These are phyloP conservation scores for Dentipellis fragilis DNA, from an alignment of 768 basidiomycete species.

Conservation along the genomic window DNA sequence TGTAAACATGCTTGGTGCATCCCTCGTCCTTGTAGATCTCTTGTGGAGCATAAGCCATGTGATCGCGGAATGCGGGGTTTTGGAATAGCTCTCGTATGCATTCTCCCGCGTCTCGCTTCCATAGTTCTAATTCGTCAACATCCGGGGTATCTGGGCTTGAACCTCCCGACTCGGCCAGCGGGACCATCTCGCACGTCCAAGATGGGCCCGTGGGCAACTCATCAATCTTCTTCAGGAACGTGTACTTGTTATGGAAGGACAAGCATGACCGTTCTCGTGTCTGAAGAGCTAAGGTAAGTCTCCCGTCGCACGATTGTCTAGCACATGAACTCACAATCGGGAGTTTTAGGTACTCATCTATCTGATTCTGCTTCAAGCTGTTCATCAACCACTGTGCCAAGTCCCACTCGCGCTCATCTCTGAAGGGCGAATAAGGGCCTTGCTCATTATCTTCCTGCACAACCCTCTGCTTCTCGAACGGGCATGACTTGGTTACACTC, in stretches of 20 bases:
- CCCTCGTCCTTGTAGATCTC: conserved; percentile 15
- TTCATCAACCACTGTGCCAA: background rate
- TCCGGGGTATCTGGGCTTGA: too few species aligned
- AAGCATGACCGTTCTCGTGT: background rate
- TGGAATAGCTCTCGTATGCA: conserved; percentile 18
- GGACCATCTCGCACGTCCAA: conserved; percentile 13
- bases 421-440: background rate
- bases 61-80: conserved; percentile 19
- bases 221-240: conserved; percentile 15
- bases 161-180: background rate
- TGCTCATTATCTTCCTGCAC: background rate
- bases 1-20: conserved; percentile 16
- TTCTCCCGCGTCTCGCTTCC: conserved; percentile 18
- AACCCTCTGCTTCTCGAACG: background rate
- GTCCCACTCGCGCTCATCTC: background rate
- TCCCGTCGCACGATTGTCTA: background rate
- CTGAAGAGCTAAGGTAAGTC: background rate
- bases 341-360: conserved; percentile 8
- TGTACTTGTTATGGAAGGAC: conserved; percentile 13
- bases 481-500: background rate
- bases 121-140: conserved; percentile 15
- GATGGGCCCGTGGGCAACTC: conserved; percentile 7
- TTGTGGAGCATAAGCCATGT: conserved; percentile 22
- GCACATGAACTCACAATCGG: conserved; percentile 6
- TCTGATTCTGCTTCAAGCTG: background rate